Evolutionary conservation across 129 eudicot species (phyloP), one percentile per base, ranked within the genome.

Genomic region (Escallonia rubra): DNA sequence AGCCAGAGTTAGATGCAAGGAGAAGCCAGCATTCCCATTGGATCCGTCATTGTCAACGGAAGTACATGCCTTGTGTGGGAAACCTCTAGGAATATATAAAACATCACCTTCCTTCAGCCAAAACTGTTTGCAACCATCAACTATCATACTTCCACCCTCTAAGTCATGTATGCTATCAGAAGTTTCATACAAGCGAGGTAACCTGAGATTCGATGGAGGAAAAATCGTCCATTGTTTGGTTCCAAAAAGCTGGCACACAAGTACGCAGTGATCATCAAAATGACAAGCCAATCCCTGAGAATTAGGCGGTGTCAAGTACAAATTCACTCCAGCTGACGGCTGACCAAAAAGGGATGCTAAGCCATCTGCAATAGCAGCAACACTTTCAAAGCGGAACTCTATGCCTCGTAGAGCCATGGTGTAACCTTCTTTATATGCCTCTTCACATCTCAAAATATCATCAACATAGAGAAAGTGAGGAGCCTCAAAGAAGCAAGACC

Each of bases 231-330:
- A 91, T 23, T 63, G 62, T 77, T 91, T 91, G 46, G 53, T 67
- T 55, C 97, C 97, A 59, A 57, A 42, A 46, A 91, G 82, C 81
- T 91, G 97, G 70, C 85, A 86, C 56, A 91, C 90, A 76, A 91
- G 77, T 44, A 91, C 97, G 67, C 97, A 91, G 44, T 91, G 97
- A 55, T 91, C 97, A 72, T 91, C 97, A 68, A 64, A 67, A 74
- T 91, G 97, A 74, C 93, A 68, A 76, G 93, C 85, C 76, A 91
- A 72, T 11, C 97, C 97, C 72, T 91, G 97, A n/a, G 97, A 82
- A 74, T 85, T 72, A 4, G 86, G 87, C 16, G 97, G 97, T 42
- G 97, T 91, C 55, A 87, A 64, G 77, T 91, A 91, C 93, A 91
- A 75, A 76, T 91, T 91, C 44, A 86, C 93, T 14, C 93, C 97